Base-by-base conservation (phyloP, 345 rosid genomes). In the Raphanus raphanistrum region DNA sequence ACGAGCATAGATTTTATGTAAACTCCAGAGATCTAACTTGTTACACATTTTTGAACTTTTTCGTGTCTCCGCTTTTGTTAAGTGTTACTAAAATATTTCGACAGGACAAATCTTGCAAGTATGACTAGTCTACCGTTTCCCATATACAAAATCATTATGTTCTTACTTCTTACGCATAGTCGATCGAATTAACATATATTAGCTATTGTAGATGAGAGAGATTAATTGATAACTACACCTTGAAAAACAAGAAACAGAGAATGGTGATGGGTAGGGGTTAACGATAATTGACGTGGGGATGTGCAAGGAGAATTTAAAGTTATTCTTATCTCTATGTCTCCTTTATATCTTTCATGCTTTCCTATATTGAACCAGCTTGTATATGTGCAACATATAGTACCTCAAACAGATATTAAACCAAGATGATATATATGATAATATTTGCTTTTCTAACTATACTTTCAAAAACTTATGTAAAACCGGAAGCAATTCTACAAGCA, bases 271-370 rank as follows among this genome's bases (percentile, higher is more conserved):
- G 81, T 71, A 71, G 72, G 76, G 62, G 41, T 57, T 38, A 25
- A 31, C 57, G 43, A 43, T 62, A 78, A 78, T 60, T 29, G 38
- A 21, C 81, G 81, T 78, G 76, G n/a, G 38, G 72, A 65, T 35
- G 28, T 77, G 76, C 66, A 21, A 64, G 32, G 76, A 71, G 67
- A 77, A 77, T 57, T 71, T 65, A 71, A 57, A 28, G 15, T 29
- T 38, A 41, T 71, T 77, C 76, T 77, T 29, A 38, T 63, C 38
- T 16, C 76, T 65, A 29, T 77, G 66, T 77, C 81, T 77, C 76
- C 76, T 41, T 4, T 66, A 71, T 71, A 55, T 65, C 21, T 71
- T 77, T 77, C 67, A 45, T 43, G 81, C 61, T 77, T 77, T 71
- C 72, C 9, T 71, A 11, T 77, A 52, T 62, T 35, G 38, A 70